Evolutionary conservation across 2,329 filamentous ascomycete species (phyloP).

Genomic region (Epichloe baconii): DNA sequence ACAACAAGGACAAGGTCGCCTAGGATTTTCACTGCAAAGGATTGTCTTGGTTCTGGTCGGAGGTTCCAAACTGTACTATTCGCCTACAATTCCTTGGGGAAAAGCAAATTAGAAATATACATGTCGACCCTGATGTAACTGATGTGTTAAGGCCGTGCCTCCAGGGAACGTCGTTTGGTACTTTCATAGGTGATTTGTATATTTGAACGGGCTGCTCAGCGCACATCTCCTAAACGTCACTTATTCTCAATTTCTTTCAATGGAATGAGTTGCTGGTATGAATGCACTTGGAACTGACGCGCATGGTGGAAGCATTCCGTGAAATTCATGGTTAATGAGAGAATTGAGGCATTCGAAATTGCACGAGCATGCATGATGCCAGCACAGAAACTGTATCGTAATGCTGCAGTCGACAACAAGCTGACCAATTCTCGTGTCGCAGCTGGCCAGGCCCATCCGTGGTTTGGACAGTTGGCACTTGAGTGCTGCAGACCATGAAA

Average conservation of each 20-base stretch:
- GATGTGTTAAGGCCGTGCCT: background rate
- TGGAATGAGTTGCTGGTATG: too few species aligned
- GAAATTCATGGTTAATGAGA: too few species aligned
- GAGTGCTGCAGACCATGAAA: too few species aligned
- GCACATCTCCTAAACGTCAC: background rate
- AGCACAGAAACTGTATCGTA: too few species aligned
- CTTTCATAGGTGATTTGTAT: background rate
- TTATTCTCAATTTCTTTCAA: background rate
- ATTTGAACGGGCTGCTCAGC: background rate
- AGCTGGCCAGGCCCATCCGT: too few species aligned
- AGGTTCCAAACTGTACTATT: background rate
- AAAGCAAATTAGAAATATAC: background rate
- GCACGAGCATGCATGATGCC: too few species aligned
- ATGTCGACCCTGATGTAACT: background rate
- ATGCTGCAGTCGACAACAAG: too few species aligned
- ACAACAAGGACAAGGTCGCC: slow-evolving; percentile 71
- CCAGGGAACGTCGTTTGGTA: background rate
- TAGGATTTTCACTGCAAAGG: slow-evolving; percentile 10
- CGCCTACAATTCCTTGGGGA: background rate
- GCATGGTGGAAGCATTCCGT: too few species aligned
- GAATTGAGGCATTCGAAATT: too few species aligned
- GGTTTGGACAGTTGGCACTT: too few species aligned
- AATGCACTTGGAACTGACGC: too few species aligned
- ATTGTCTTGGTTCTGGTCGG: background rate
- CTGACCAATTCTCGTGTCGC: too few species aligned